A percentile compares a stretch with the other conserved stretches of the same genome.
Conservation (phyloP, 768 basidiomycete genomes). For the Boletus rubroflammeus region DNA sequence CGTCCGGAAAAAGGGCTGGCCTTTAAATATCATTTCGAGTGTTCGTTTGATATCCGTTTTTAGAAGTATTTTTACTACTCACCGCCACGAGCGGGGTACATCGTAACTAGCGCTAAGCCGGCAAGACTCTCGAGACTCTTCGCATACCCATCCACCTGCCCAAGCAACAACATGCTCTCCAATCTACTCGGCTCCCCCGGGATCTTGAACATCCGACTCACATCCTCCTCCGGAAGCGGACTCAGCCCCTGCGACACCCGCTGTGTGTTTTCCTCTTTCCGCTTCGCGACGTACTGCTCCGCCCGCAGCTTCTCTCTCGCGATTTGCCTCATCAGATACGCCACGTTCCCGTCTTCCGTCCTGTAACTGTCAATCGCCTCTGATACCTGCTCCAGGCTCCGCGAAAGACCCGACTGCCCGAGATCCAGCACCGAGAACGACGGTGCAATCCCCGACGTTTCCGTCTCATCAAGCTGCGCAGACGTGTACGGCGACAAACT, state of each 20-base stretch:
- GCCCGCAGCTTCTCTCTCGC: slow-evolving; percentile 78
- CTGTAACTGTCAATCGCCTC: slow-evolving; percentile 83
- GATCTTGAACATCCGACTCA: slow-evolving; percentile 81
- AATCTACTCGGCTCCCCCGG: slow-evolving; percentile 84
- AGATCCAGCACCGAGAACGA: slow-evolving; percentile 71
- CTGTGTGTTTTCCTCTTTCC: slow-evolving; percentile 82
- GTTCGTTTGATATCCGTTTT: background rate
- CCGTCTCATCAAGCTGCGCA: slow-evolving; percentile 37
- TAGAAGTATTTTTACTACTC: background rate
- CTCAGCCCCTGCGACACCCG: slow-evolving; percentile 79
- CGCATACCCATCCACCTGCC: slow-evolving; percentile 83
- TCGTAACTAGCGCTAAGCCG: slow-evolving; percentile 68
- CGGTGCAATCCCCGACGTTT: slow-evolving; percentile 45
- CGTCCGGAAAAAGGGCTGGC: background rate
- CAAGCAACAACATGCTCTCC: slow-evolving; percentile 81
- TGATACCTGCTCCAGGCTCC: slow-evolving; percentile 79
- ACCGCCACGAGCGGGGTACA: slow-evolving; percentile 65
- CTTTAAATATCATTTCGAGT: background rate
- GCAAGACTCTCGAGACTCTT: slow-evolving; percentile 69
- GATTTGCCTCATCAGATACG: slow-evolving; percentile 84
- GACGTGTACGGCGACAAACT: slow-evolving; percentile 34
- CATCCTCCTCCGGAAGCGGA: slow-evolving; percentile 85
- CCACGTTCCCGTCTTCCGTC: slow-evolving; percentile 90
- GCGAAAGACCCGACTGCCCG: slow-evolving; percentile 63
- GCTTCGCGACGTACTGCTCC: slow-evolving; percentile 75